Conservation (phyloP, 768 basidiomycete genomes). For the Mycena chlorophos region DNA sequence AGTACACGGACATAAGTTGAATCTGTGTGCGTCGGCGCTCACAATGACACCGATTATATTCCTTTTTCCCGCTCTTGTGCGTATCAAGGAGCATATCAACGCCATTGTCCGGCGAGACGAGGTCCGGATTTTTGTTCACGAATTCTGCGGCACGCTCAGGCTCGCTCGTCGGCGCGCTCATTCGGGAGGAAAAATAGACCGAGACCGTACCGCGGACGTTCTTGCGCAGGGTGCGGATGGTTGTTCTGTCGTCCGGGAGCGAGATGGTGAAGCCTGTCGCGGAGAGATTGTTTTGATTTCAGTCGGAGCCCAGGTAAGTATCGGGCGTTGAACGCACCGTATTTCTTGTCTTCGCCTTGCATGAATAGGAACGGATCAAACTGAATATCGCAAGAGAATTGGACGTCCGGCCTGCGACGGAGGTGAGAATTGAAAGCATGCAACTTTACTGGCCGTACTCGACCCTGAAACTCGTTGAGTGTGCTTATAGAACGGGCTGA, state of each 20-base stretch:
- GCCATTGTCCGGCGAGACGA: slow-evolving; percentile 57
- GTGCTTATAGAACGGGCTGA: neutral
- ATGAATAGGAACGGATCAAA: slow-evolving; percentile 56
- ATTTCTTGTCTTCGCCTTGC: slow-evolving; percentile 53
- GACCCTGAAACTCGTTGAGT: slow-evolving; percentile 30
- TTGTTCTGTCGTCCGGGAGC: slow-evolving; percentile 62
- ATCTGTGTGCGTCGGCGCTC: slow-evolving; percentile 23
- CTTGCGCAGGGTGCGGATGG: slow-evolving; percentile 65
- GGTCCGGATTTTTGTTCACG: slow-evolving; percentile 51
- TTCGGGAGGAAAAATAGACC: slow-evolving; percentile 34
- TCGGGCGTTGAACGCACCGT: slow-evolving; percentile 35
- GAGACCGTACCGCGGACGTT: slow-evolving; percentile 47
- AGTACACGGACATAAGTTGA: neutral
- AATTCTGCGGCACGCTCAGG: slow-evolving; percentile 38
- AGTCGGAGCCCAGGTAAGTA: neutral
- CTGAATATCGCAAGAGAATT: slow-evolving; percentile 39
- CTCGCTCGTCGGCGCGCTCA: slow-evolving; percentile 39
- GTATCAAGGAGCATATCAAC: slow-evolving; percentile 52
- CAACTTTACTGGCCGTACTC: slow-evolving; percentile 37
- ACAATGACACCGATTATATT: slow-evolving; percentile 70
- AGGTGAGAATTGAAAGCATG: neutral
- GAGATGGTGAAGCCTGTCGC: slow-evolving; percentile 59
- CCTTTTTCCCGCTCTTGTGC: slow-evolving; percentile 56
- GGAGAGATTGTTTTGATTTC: neutral
- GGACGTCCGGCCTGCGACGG: slow-evolving; percentile 43